Conservation (phyloP, 306 rosid species). For the Lablab purpureus region DNA sequence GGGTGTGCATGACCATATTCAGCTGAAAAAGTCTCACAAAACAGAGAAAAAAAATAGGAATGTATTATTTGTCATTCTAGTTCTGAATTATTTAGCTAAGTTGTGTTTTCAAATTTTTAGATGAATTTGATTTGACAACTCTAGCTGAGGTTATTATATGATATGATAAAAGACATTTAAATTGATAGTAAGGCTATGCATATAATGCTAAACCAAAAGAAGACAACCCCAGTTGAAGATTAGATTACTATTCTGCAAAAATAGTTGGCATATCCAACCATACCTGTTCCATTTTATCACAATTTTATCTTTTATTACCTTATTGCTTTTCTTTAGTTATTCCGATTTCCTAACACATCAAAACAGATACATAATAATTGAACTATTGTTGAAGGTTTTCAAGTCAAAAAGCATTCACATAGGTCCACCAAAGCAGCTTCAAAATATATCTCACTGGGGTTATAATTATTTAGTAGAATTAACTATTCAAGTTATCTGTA, state of each 20-base stretch:
- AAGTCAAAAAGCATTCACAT: slow-evolving; percentile 36
- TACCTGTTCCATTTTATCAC: slow-evolving; percentile 39
- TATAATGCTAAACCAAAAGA: slow-evolving; percentile 2
- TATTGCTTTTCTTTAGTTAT: not conserved
- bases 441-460: not conserved
- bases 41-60: too few relatives aligned
- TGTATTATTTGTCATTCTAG: too few relatives aligned
- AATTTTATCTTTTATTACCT: slow-evolving; percentile 47
- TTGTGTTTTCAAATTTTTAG: not conserved
- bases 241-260: not conserved
- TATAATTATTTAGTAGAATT: not conserved
- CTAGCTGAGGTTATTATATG: not conserved
- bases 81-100: too few relatives aligned
- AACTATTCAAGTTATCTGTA: too few relatives aligned
- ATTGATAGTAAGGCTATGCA: not conserved
- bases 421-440: not conserved
- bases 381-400: not conserved
- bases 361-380: not conserved
- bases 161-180: not conserved
- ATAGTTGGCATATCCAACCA: slow-evolving; percentile 57
- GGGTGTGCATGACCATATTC: too few relatives aligned
- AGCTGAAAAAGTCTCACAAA: too few relatives aligned
- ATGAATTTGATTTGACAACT: not conserved
- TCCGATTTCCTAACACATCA: not conserved
- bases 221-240: slow-evolving; percentile 23